Evolutionary conservation across 2,329 filamentous ascomycete species (phyloP), one percentile per base, ranked within the genome.

Genomic region (Phyllosticta ampelicida): DNA sequence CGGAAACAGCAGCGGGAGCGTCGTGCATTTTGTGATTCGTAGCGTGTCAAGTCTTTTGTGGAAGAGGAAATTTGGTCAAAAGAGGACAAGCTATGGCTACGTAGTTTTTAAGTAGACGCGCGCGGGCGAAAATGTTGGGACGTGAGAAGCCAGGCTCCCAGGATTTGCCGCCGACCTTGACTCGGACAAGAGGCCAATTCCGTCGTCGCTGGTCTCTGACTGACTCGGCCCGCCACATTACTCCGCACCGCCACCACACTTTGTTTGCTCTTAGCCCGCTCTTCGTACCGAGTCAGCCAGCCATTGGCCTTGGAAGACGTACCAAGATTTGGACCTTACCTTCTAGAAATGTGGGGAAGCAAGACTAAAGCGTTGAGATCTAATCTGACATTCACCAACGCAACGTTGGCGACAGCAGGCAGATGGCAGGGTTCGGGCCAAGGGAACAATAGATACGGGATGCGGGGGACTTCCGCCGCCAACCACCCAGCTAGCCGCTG

Each of bases 71-170:
- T n/a, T n/a, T n/a, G n/a, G n/a, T n/a, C n/a, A 23, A 51, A 53
- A 9, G 29, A 13, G 28, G 16, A 20, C 36, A 29, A 29, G 48
- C 20, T 5, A 11, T 16, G 28, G 49, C 20, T 51, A 52, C 36
- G n/a, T n/a, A n/a, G n/a, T 23, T 16, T 48, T 55, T 59, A 54
- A 54, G 36, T 30, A 28, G 51, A 55, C 51, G 52, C 52, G 53
- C 23, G 49, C 52, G 51, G 30, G 28, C 21, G 56, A 60, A 59
- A 60, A 56, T 60, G 58, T 60, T 60, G 58, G 58, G 53, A 60
- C 52, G 58, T 29, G 55, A 52, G 48, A 53, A 56, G 55, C 56
- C 54, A 58, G 56, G 56, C 44, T 58, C 54, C 56, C 54, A 58
- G 56, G 56, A 52, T 58, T 54, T 58, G 36, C n/a, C 5, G n/a